Percentiles rank a stretch among this genome's conserved stretches.
These are phyloP conservation scores for Lentithecium fluviatile DNA, from an alignment of 495 filamentous ascomycete species.

Conservation along the genomic window DNA sequence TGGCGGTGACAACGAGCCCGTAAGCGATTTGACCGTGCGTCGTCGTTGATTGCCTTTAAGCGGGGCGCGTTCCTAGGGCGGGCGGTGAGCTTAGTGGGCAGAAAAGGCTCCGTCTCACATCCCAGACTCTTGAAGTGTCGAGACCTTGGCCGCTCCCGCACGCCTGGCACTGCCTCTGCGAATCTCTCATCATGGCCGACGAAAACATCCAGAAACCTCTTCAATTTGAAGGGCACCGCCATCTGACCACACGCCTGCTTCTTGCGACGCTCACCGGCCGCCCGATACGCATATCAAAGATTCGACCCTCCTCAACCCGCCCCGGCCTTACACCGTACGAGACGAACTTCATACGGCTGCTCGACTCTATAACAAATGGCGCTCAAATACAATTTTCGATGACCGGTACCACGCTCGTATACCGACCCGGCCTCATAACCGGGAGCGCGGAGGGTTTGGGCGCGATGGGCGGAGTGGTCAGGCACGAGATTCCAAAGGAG, in stretches of 20 bases:
- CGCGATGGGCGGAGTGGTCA: conserved; percentile 68
- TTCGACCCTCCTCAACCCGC: conserved; percentile 79
- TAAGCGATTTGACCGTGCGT: no score
- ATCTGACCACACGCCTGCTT: conserved; percentile 78
- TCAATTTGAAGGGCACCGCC: conserved; percentile 76
- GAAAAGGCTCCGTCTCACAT: not conserved
- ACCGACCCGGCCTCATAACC: conserved; percentile 87
- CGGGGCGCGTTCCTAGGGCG: no score
- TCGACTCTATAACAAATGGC: conserved; percentile 95
- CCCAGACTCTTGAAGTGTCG: not conserved
- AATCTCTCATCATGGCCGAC: conserved; percentile 25
- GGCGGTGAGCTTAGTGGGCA: not conserved
- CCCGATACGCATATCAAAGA: conserved; percentile 86
- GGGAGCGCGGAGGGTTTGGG: conserved; percentile 68
- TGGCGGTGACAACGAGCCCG: not conserved
- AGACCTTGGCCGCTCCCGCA: not conserved
- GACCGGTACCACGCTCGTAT: conserved; percentile 87
- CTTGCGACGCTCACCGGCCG: conserved; percentile 89
- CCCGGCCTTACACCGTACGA: conserved; percentile 90
- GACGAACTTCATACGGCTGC: conserved; percentile 90
- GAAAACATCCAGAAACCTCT: conserved; percentile 47
- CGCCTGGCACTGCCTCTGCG: not conserved
- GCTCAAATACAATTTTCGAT: conserved; percentile 90
- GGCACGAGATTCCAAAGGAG: conserved; percentile 70
- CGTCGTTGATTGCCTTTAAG: no score